A percentile compares a stretch with the other conserved stretches of the same genome.
phyloP scores from a whole-genome alignment of 2,329 filamentous ascomycete genomes.

The Cladosporium phlei region DNA sequence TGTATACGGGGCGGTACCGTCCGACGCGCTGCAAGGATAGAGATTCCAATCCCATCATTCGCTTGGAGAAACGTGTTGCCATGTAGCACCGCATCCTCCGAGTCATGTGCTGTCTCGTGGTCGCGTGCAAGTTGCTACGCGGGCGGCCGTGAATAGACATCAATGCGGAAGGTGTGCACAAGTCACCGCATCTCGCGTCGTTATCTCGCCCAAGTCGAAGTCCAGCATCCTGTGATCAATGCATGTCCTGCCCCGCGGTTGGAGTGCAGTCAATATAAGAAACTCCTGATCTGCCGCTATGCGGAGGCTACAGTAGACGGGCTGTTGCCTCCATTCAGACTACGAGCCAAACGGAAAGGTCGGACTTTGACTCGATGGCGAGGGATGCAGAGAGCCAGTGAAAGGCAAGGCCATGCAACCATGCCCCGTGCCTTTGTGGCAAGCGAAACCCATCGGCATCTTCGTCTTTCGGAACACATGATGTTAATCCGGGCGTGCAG shows the following conservation, averaged over 20 bases:
- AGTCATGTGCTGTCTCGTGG: background rate
- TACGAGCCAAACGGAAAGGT: constrained; percentile 11
- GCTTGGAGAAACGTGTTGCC: too few species aligned
- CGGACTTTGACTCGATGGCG: constrained; percentile 4
- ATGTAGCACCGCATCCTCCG: too few species aligned
- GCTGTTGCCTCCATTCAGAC: constrained; percentile 17
- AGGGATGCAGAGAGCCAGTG: constrained; percentile 8
- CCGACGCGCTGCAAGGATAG: too few species aligned
- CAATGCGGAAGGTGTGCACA: background rate
- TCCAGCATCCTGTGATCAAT: background rate
- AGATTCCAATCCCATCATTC: too few species aligned
- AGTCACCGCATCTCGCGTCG: background rate
- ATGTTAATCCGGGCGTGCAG: too few species aligned
- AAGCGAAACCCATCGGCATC: too few species aligned
- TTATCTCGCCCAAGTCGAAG: constrained; percentile 2
- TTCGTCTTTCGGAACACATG: too few species aligned
- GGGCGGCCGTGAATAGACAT: too few species aligned
- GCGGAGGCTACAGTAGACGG: constrained; percentile 25
- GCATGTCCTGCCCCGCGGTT: constrained; percentile 21
- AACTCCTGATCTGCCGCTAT: constrained; percentile 28
- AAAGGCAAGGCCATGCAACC: background rate
- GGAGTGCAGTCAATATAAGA: constrained; percentile 31
- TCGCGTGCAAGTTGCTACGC: background rate
- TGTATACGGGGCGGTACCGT: too few species aligned
- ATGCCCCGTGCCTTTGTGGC: background rate